Base-by-base conservation (phyloP, 495 filamentous ascomycete species). In the Aspergillus haitiensis region DNA sequence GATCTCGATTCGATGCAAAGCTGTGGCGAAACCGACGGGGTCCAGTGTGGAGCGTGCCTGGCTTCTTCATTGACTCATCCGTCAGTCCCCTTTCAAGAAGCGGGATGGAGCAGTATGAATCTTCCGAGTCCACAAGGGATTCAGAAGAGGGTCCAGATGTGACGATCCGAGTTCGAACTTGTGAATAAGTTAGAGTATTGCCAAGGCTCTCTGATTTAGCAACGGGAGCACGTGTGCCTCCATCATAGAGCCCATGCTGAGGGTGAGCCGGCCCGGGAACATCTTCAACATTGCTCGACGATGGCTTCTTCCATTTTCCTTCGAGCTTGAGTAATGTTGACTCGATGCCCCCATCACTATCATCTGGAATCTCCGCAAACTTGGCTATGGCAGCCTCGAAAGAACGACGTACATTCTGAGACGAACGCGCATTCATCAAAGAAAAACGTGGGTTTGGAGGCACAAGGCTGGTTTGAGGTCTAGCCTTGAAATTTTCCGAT, bases 281-380 rank as follows among this genome's bases (percentile, higher is more conserved):
- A 21, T 59, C 21, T 6, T 52, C 62, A 4, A 15, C 8, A 40
- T 59, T 55, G 9, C 54, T 32, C 10, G 55, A 37, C 15, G 59
- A 35, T 18, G 54, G 47, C 2, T 53, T 62, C 47, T 57, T 61
- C 72, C 85, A 95, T 65, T 88, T 92, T 6, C 94, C 94, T 77
- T 99, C 95, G 5, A 99, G 81, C 65, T 97, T 98, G 61, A 93
- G 74, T 61, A 99, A 68, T 6, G 94, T 92, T 12, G 93, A 91
- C 68, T 97, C 94, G 50, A 97, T 83, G 16, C 93, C 93, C n/a
- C 93, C 93, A 71, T 94, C 91, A 55, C 90, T 89, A 59, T 93
- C 90, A 69, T 99, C 95, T 0, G 93, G 91, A 21, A 98, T 89
- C 56, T 88, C 85, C 8, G 93, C 91, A 61, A 98, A 86, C 64